Evolutionary conservation across 768 basidiomycete species (phyloP), one percentile per base, ranked within the genome.

Genomic region (Boletus tomentosulus): DNA sequence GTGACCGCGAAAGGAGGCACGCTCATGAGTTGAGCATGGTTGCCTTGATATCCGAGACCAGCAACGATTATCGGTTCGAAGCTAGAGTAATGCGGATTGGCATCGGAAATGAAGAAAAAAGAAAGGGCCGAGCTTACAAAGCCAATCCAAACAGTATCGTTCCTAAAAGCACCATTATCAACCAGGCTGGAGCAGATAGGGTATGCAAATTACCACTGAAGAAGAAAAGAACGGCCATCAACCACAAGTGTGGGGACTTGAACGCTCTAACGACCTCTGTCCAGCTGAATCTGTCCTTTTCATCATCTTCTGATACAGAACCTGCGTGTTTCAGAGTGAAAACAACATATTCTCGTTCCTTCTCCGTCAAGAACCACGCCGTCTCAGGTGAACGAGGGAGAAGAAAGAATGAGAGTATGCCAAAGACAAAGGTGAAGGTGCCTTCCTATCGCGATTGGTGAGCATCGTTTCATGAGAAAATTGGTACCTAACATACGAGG

Each of bases 51-150:
- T 19, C 84, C 84, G 2, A 86, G 74, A 10, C 76, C 73, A 27
- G 78, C 72, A 5, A 89, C 80, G 67, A 91, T 87, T 9, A 84
- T 82, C 6, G 52, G 89, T 6, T 82, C 73, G 69, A 92, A 92
- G 63, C 87, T 82, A 41, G 50, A 58, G 68, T 57, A 49, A 50
- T 6, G 78, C 72, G 9, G 41, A 24, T 78, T 38, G 54, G 73
- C 46, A 73, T 71, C 11, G 12, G 1, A 74, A 41, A 73, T 9
- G 31, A 13, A 49, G 19, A 6, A 4, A 6, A 22, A 3, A 13
- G 8, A 6, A 55, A 24, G 30, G 13, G 13, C 47, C 2, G 27
- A 27, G 24, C 69, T 58, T 47, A 71, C 68, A 60, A 71, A 28
- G 56, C 59, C 22, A 69, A 33, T 27, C 63, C 56, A 24, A 37